Conservation (phyloP, 2,329 filamentous ascomycete species). For the Gyromitra esculenta region DNA sequence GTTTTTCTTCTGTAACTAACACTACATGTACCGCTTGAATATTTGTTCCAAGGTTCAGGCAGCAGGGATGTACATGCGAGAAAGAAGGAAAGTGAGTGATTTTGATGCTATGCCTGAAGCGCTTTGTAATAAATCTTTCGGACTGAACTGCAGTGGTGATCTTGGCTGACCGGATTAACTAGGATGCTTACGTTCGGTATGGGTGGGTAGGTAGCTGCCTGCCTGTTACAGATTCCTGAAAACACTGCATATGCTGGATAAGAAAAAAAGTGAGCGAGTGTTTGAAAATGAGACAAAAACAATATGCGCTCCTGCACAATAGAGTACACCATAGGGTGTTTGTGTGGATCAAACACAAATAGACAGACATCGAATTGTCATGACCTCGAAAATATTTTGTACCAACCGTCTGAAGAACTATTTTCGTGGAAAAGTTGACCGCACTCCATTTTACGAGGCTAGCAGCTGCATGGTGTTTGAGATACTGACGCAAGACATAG, state of each 20-base stretch:
- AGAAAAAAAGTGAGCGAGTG: neutral
- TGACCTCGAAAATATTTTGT: neutral
- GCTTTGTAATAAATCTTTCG: neutral
- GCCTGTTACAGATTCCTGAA: neutral
- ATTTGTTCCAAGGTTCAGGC: neutral
- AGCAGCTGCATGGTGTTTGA: neutral
- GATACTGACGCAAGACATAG: neutral
- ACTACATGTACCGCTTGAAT: too few relatives aligned
- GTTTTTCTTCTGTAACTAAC: neutral
- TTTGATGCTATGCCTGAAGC: neutral
- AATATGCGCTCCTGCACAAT: neutral
- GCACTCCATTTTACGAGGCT: neutral
- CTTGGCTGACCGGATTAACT: neutral
- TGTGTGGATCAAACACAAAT: neutral
- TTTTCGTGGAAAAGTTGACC: neutral
- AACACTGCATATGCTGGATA: neutral
- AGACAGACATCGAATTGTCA: neutral
- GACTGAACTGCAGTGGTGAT: neutral
- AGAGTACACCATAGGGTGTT: neutral
- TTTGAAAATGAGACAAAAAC: neutral
- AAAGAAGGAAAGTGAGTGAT: constrained; percentile 1
- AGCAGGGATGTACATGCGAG: neutral
- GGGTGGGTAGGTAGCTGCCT: neutral
- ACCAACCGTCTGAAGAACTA: neutral
- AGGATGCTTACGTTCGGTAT: neutral